Conservation (phyloP, 2,329 filamentous ascomycete genomes). For the Camptophora hylomeconis region DNA sequence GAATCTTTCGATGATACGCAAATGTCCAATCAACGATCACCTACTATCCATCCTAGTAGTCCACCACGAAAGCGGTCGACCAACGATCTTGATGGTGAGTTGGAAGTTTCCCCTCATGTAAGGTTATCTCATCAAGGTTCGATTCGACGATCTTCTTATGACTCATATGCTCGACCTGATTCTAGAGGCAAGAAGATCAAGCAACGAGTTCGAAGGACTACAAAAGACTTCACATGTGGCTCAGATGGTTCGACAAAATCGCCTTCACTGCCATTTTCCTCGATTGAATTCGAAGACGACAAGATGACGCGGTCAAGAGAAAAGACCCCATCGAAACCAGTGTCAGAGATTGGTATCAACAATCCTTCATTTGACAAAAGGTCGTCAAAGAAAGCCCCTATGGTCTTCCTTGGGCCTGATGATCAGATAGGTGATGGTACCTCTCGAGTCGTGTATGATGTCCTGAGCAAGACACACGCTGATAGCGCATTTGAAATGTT, state of each 20-base stretch:
- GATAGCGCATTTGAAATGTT: conserved; percentile 29
- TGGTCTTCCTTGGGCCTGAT: conserved; percentile 24
- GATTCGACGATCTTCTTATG: conserved; percentile 5
- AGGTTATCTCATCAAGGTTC: conserved; percentile 5
- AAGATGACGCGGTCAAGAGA: background rate
- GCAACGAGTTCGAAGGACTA: no score
- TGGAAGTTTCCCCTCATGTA: conserved; percentile 4
- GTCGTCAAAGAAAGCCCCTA: background rate
- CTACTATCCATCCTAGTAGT: no score
- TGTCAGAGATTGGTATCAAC: background rate
- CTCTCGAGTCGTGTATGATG: conserved; percentile 56
- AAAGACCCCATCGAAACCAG: background rate
- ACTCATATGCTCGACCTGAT: background rate
- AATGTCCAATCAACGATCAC: no score
- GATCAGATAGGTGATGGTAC: conserved; percentile 66
- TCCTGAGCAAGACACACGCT: conserved; percentile 53
- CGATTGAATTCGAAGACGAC: no score
- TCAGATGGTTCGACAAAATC: no score
- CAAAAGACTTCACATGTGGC: no score
- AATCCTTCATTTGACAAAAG: no score
- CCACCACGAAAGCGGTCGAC: conserved; percentile 14
- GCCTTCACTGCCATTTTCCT: no score
- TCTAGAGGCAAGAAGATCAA: conserved; percentile 2
- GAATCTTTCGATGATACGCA: no score
- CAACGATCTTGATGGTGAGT: conserved; percentile 12